Percentiles rank a stretch among this genome's conserved stretches.
These are phyloP conservation scores for Phoma sp. DNA, from an alignment of 2,329 filamentous ascomycete species.

Conservation along the genomic window DNA sequence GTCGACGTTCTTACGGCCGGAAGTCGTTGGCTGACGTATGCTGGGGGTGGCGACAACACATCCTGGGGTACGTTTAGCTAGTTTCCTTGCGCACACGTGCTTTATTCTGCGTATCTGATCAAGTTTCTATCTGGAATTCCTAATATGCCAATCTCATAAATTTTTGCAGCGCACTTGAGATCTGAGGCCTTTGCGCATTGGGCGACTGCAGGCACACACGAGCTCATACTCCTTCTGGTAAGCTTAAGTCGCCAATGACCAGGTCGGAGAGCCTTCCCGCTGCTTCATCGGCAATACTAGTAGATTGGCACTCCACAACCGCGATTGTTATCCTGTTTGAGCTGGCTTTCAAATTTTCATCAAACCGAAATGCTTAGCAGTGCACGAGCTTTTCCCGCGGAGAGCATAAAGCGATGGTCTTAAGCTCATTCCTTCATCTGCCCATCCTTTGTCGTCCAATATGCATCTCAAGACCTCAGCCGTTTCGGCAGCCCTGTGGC, in stretches of 20 bases:
- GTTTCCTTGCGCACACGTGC: too few relatives aligned
- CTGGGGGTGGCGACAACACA: constrained; percentile 3
- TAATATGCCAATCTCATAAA: too few relatives aligned
- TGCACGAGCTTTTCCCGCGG: not conserved
- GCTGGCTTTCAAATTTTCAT: constrained; percentile 6
- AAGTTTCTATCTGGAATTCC: too few relatives aligned
- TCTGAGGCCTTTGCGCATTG: not conserved
- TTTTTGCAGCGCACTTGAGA: too few relatives aligned
- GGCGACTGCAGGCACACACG: constrained; percentile 2
- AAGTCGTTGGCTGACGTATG: constrained; percentile 14
- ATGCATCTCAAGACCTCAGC: constrained; percentile 16
- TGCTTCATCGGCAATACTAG: constrained; percentile 21
- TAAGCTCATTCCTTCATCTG: not conserved
- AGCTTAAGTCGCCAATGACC: not conserved
- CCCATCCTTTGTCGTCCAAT: not conserved
- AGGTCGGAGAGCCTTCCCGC: constrained; percentile 15
- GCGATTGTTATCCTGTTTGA: constrained; percentile 8
- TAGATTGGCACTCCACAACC: constrained; percentile 10
- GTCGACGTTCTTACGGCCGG: constrained; percentile 11
- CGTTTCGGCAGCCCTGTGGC: constrained; percentile 29
- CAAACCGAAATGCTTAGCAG: not conserved
- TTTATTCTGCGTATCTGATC: too few relatives aligned
- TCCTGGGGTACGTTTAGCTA: not conserved
- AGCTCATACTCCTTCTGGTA: constrained; percentile 16
- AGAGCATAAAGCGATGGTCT: not conserved